Conservation (phyloP, 1,284 basidiomycete genomes). For the Cutaneotrichosporon sp. region DNA sequence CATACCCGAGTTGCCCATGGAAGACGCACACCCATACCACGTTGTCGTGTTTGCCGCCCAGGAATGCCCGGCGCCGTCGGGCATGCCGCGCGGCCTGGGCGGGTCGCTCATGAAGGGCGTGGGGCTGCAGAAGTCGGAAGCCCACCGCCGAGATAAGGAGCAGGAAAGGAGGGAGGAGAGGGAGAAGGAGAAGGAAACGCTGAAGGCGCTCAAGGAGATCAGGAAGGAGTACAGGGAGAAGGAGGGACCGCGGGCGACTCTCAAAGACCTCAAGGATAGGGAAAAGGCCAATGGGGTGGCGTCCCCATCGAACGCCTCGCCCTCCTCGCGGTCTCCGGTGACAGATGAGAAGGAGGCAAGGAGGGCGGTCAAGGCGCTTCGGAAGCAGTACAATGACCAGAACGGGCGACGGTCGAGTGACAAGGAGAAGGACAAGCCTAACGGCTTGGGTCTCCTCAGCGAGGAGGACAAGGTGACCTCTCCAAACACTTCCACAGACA, state of each 20-base stretch:
- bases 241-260: background rate
- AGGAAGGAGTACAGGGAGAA: background rate
- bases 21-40: conserved; percentile 51
- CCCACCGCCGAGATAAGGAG: conserved; percentile 21
- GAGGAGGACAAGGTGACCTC: background rate
- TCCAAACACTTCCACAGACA: too few relatives aligned
- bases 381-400: conserved; percentile 12
- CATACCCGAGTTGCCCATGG: conserved; percentile 31
- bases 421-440: background rate
- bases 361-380: too few relatives aligned
- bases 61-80: conserved; percentile 48
- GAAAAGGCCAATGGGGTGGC: conserved; percentile 16
- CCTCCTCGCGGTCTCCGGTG: too few relatives aligned
- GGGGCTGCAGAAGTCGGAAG: conserved; percentile 30
- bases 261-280: conserved; percentile 1
- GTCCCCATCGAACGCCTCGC: too few relatives aligned
- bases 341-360: too few relatives aligned
- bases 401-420: background rate
- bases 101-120: conserved; percentile 48
- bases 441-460: background rate
- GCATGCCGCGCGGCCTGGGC: conserved; percentile 46
- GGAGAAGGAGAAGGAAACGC: conserved; percentile 21
- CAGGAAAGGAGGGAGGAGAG: conserved; percentile 14
- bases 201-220: conserved; percentile 13
- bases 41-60: conserved; percentile 53